Evolutionary conservation across 305 asterid species (phyloP), one percentile per base, ranked within the genome.

Genomic region (Ajuga reptans): DNA sequence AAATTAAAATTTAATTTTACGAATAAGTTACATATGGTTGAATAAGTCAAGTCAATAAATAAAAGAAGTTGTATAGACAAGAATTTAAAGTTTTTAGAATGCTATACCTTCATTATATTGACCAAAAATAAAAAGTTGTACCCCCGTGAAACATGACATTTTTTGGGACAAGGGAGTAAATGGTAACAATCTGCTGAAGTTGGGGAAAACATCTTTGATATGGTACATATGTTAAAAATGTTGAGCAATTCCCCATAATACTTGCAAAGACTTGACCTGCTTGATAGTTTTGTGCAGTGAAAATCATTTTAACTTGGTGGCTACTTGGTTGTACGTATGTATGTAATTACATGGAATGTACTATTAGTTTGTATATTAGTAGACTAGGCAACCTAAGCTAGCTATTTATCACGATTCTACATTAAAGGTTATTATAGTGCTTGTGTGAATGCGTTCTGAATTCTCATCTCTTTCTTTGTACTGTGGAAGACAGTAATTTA

Each of bases 401-500:
- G 51, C 33, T 31, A 21, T 47, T 57, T 53, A 10, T 29, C 42
- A 14, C 15, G 49, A 36, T 21, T 27, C 15, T 17, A 11, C 45
- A 2, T 1, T 29, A 43, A 12, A 68, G 33, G 65, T 17, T 42
- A 18, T 4, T 11, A 10, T 51, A n/a, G 42, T 57, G 65, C 70
- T 68, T n/a, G 33, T 51, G 10, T 46, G 7, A 49, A 50, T 6
- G 34, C 24, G 61, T 50, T 74, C 64, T 73, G 54, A 66, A 43
- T 50, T 67, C 65, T 37, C 65, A 49, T 51, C 17, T 73, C 6
- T 64, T 1, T 36, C 33, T 47, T 65, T 47, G 27, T 21, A 53
- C 49, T 14, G 16, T 41, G 17, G 21, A 9, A 17, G 24, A 58
- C 39, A 9, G 21, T 15, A 17, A 8, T 37, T 43, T 27, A 9